phyloP scores from a whole-genome alignment of 179 eudicot genomes.

The Sideroxylon spinosum region DNA sequence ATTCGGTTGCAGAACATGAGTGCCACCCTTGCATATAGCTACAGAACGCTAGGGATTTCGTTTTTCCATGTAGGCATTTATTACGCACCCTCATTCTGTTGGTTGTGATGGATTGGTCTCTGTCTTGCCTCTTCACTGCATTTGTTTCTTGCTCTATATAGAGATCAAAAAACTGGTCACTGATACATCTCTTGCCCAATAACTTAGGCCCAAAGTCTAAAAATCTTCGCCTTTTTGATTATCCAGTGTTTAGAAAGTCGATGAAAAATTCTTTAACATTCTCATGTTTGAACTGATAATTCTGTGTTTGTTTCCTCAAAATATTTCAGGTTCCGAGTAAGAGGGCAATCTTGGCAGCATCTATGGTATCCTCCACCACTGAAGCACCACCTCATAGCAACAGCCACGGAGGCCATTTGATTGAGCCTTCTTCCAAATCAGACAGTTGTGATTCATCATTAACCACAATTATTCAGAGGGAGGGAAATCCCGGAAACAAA shows the following conservation, averaged over 20 bases:
- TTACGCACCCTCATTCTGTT: too few species aligned
- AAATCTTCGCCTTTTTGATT: not conserved
- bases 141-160: not conserved
- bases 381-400: too few species aligned
- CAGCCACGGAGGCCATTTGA: not conserved
- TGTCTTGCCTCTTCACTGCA: too few species aligned
- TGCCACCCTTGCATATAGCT: too few species aligned
- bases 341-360: slow-evolving; percentile 17
- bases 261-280: not conserved
- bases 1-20: too few species aligned
- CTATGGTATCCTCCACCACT: not conserved
- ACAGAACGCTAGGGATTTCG: too few species aligned
- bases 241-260: not conserved
- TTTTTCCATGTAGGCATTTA: too few species aligned
- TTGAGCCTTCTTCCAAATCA: not conserved
- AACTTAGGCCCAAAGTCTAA: slow-evolving; percentile 1
- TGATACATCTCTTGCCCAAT: not conserved
- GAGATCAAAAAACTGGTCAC: not conserved
- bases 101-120: too few species aligned
- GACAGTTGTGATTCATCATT: not conserved
- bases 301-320: not conserved
- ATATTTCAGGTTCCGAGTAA: slow-evolving; percentile 11
- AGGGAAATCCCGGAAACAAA: not conserved
- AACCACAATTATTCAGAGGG: not conserved
- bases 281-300: not conserved